Percentiles rank a stretch among this genome's conserved stretches.
Evolutionary conservation across 345 rosid species (phyloP).

Genomic region (Salix viminalis): DNA sequence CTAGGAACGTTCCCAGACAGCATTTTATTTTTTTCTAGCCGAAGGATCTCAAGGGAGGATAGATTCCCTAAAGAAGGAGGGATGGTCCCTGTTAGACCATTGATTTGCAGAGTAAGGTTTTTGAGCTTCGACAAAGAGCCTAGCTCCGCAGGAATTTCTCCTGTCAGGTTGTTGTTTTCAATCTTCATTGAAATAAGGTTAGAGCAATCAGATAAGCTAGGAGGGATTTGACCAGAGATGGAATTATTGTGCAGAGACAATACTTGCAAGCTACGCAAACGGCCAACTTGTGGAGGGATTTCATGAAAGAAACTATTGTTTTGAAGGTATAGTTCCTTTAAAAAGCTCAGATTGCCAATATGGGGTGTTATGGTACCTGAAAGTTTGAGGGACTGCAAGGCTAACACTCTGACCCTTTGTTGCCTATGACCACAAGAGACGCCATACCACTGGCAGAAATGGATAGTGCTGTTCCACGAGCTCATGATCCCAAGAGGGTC

Average conservation of each 20-base stretch:
- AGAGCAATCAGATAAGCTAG: not conserved
- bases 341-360: constrained; percentile 11
- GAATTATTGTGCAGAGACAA: constrained; percentile 1
- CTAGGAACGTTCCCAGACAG: constrained; percentile 14
- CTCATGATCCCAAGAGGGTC: not conserved
- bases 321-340: not conserved
- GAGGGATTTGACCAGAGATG: constrained; percentile 7
- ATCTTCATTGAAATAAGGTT: not conserved
- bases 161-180: not conserved
- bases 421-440: not conserved
- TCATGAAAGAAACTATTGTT: constrained; percentile 2
- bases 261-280: not conserved
- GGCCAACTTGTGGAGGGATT: constrained; percentile 1
- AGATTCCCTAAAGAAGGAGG: constrained; percentile 8
- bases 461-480: not conserved
- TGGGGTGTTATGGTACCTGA: not conserved
- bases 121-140: constrained; percentile 2
- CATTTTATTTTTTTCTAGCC: not conserved
- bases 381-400: not conserved
- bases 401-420: not conserved
- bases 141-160: constrained; percentile 2
- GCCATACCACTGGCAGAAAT: not conserved
- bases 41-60: not conserved
- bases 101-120: not conserved
- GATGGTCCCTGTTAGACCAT: constrained; percentile 5